Evolutionary conservation across 78 protist genomes (phyloP), one percentile per base, ranked within the genome.

Genomic region (slime mould (Dictyostelium discoideum)): DNA sequence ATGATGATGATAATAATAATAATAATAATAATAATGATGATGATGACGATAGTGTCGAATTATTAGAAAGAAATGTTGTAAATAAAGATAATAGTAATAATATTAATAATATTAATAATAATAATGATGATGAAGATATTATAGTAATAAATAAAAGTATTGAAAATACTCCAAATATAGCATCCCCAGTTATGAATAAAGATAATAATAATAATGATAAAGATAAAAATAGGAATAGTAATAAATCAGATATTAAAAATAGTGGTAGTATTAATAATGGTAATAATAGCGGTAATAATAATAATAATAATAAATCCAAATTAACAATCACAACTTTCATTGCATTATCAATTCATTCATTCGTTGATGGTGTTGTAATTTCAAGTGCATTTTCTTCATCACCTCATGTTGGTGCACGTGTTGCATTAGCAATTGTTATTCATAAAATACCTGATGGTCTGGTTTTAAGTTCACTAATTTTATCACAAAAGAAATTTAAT

Each of bases 401-500:
- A 65, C 44, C 78, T 9, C 69, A 63, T 22, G 81, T 90, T 50
- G 95, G 95, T 22, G 95, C 95, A 42, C 40, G 95, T 44, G 95
- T 90, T 50, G 95, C 95, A 24, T 24, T 90, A 0, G 95, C 95
- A 40, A 90, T 90, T 11, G 95, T 90, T 18, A 32, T 90, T 10
- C 95, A 90, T 82, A 90, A 90, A 65, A 26, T 90, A 54, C 95
- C 95, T 8, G 95, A 90, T 90, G 95, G 95, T 18, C 73, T 90
- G 0, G 95, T 90, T 40, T 67, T 90, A 77, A 72, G 85, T 73
- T 90, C 95, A 67, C 73, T 90, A 22, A 50, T 73, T 10, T 72
- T 90, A 26, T 90, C 95, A 32, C 80, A 90, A 48, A 82, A 82
- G n/a, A 80, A 90, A 39, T 24, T 87, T 26, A 60, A 60, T 60